Evolutionary conservation across 1,139 yeast species (phyloP), one percentile per base, ranked within the genome.

Genomic region (Geotrichum restrictum): DNA sequence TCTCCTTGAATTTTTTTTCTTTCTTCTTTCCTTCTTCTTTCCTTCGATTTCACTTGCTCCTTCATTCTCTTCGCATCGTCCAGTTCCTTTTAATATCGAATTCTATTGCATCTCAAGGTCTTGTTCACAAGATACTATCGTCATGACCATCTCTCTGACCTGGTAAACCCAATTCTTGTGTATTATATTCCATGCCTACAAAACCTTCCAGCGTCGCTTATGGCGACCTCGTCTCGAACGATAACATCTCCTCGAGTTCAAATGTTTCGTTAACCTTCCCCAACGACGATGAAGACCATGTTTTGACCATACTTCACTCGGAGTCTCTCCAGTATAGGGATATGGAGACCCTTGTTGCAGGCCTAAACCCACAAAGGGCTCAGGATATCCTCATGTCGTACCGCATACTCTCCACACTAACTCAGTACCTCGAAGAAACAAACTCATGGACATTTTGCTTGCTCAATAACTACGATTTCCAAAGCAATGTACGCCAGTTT

Each of bases 401-500:
- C 56, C 60, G 61, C 27, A 65, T 67, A 41, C 60, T 66, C 41
- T 55, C 62, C 21, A 57, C 62, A 13, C 54, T 67, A 10, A 56
- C 60, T 18, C 54, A 56, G 19, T 66, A 67, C 49, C 54, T 59
- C 36, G 57, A 59, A 8, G 71, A 68, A 53, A 58, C 68, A 1
- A 59, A 65, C 21, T 59, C 66, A 5, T 66, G 71, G 67, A 55
- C 64, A 38, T 67, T 65, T 55, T 54, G 63, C 31, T 55, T 63
- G 50, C 60, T 67, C 22, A 53, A 57, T 21, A 51, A 60, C 37
- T 65, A 64, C 51, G 66, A 66, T 51, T 67, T 67, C 49, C 62
- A 60, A 38, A 50, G 49, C 11, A 60, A 62, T 13, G 67, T 65
- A 13, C 61, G 68, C 45, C 61, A 60, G 48, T 68, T 68, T 49